Evolutionary conservation across 2,329 filamentous ascomycete genomes (phyloP).

Genomic region (Akanthomyces muscarius): DNA sequence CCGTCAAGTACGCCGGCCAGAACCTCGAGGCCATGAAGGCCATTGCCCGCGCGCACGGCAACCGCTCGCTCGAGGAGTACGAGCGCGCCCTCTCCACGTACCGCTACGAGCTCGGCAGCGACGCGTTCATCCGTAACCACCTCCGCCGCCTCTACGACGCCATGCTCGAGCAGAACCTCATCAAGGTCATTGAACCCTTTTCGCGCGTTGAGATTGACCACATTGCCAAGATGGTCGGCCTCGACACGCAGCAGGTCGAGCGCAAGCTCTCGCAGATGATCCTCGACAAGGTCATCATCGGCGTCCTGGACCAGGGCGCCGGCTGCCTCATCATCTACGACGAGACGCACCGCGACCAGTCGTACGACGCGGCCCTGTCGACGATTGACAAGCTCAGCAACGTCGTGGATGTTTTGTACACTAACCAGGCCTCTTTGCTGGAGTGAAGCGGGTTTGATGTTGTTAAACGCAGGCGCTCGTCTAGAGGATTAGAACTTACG

Average conservation of each 20-base stretch:
- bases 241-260: constrained; percentile 96
- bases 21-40: constrained; percentile 99
- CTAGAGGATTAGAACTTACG: neutral
- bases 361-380: constrained; percentile 87
- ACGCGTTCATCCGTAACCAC: constrained; percentile 95
- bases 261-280: constrained; percentile 99
- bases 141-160: constrained; percentile 93
- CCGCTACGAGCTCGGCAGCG: constrained; percentile 87
- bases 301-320: constrained; percentile 94
- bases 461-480: neutral
- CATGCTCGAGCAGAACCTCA: constrained; percentile 98
- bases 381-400: constrained; percentile 97
- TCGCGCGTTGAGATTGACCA: constrained; percentile 95
- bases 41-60: constrained; percentile 89
- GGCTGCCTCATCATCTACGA: constrained; percentile 97
- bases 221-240: constrained; percentile 93
- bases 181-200: constrained; percentile 99
- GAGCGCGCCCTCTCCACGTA: constrained; percentile 87
- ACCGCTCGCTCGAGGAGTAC: constrained; percentile 95
- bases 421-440: constrained; percentile 91
- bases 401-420: constrained; percentile 96
- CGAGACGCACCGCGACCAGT: constrained; percentile 87
- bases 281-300: constrained; percentile 96
- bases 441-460: constrained; percentile 52
- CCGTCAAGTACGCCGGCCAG: constrained; percentile 91